A percentile compares a stretch with the other conserved stretches of the same genome.
Conservation (phyloP, 768 basidiomycete species). For the Pilatotrama ljubarskyi region DNA sequence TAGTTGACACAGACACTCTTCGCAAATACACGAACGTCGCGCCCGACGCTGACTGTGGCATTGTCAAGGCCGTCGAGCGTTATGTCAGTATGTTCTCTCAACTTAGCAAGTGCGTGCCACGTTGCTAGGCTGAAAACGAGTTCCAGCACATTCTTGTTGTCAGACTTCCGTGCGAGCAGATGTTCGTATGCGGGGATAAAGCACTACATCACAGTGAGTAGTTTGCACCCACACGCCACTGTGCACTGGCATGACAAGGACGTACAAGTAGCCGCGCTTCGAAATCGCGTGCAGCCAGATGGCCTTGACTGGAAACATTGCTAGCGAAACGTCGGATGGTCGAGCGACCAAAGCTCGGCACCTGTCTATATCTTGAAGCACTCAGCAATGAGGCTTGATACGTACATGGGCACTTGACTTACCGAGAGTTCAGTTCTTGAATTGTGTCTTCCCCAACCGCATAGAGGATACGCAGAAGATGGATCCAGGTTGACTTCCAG, state of each 20-base stretch:
- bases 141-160: not conserved
- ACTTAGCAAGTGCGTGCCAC: not conserved
- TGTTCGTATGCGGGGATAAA: not conserved
- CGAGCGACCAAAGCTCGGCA: not conserved
- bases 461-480: constrained; percentile 30
- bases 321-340: not conserved
- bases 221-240: too few species aligned
- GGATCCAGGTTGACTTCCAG: constrained; percentile 33
- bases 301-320: not conserved
- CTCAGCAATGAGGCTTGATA: too few species aligned
- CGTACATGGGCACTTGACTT: too few species aligned
- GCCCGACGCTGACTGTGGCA: not conserved
- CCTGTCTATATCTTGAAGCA: too few species aligned
- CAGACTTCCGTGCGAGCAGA: not conserved
- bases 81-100: not conserved
- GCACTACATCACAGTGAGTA: not conserved
- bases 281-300: not conserved
- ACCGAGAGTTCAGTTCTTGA: constrained; percentile 22
- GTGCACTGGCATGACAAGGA: not conserved
- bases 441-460: constrained; percentile 2
- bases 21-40: not conserved
- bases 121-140: not conserved
- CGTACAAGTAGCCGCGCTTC: not conserved
- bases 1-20: not conserved
- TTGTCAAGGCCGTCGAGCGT: not conserved